Conservation (phyloP, 805 yeast genomes). For the Zygoascus flipseniorum region DNA sequence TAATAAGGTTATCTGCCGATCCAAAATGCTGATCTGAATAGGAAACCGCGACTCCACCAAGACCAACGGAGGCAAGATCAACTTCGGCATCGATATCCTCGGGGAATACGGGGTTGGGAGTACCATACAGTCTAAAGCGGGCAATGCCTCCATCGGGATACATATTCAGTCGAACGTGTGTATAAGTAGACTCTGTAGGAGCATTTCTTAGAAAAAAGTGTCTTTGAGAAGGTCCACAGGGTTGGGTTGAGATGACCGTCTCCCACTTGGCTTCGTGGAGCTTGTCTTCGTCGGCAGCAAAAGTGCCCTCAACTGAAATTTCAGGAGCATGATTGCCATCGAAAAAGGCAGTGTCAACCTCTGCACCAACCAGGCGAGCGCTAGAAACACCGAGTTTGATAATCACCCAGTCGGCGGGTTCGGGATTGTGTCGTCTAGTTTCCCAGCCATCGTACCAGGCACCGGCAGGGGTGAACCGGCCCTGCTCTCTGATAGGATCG, state of each 20-base stretch:
- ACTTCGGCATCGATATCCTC: constrained; percentile 36
- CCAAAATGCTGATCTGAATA: constrained; percentile 93
- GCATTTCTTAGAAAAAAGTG: constrained; percentile 67
- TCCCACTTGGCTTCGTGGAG: constrained; percentile 52
- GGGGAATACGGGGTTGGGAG: constrained; percentile 65
- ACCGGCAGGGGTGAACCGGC: constrained; percentile 72
- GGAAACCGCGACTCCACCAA: constrained; percentile 82
- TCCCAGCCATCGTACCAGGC: constrained; percentile 99
- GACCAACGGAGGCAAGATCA: constrained; percentile 73
- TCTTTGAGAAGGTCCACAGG: constrained; percentile 84
- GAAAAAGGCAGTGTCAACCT: constrained; percentile 89
- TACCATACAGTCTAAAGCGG: constrained; percentile 82
- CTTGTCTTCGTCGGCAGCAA: constrained; percentile 22
- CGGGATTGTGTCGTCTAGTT: constrained; percentile 85
- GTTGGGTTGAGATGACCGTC: constrained; percentile 53
- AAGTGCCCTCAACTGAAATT: constrained; percentile 72
- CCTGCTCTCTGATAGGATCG: constrained; percentile 73
- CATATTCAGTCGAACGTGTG: constrained; percentile 80
- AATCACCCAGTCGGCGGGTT: constrained; percentile 80
- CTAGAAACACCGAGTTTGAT: constrained; percentile 75
- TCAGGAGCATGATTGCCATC: constrained; percentile 93
- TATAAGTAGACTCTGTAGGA: constrained; percentile 54
- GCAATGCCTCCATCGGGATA: constrained; percentile 99
- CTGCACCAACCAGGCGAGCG: constrained; percentile 74
- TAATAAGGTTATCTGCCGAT: constrained; percentile 74